Base-by-base conservation (phyloP, 768 basidiomycete species). In the Pleurotus platypus region DNA sequence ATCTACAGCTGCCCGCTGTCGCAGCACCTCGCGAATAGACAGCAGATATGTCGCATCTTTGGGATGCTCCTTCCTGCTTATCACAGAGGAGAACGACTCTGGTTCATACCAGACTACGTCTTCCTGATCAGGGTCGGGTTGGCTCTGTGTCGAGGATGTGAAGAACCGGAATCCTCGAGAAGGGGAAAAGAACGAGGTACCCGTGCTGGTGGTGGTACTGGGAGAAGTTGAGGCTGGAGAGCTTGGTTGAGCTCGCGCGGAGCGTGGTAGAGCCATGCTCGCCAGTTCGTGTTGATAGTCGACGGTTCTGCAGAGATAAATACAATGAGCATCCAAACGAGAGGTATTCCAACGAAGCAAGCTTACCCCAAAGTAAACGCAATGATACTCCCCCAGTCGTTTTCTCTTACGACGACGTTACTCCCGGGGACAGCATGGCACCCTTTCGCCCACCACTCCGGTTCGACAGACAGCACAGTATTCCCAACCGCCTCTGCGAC, bases 301-400 rank as follows among this genome's bases (percentile, higher is more conserved):
- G 1, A 69, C 45, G 0, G 87, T 82, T 60, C 87, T 90, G 61
- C 20, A 62, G 24, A 39, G 45, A 43, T 61, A 56, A 50, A 56
- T 18, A 56, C 24, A 35, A 53, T 47, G 24, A 64, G 47, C 22
- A 50, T 48, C 27, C n/a, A 12, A 12, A n/a, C 27, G 45, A 43
- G 46, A 11, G 18, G 26, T 45, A 55, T 39, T 51, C 5, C 16
- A 59, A 39, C 37, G 13, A 57, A 40, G 49, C 39, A 8, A 35
- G 65, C 72, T 16, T 59, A 87, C 86, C 86, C 86, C 49, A 90
- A 69, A 6, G 87, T 88, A 68, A 86, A 89, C 5, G 89, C 84
- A 61, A 90, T 90, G 48, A 91, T 83, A 66, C 87, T 89, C 6
- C 87, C 87, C 86, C 84, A 87, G 67, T 89, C 87, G 63, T 81